Percentiles rank a stretch among this genome's conserved stretches.
Evolutionary conservation across 352 stramenopile species (phyloP).

Genomic region (Pythium pyrilobum): DNA sequence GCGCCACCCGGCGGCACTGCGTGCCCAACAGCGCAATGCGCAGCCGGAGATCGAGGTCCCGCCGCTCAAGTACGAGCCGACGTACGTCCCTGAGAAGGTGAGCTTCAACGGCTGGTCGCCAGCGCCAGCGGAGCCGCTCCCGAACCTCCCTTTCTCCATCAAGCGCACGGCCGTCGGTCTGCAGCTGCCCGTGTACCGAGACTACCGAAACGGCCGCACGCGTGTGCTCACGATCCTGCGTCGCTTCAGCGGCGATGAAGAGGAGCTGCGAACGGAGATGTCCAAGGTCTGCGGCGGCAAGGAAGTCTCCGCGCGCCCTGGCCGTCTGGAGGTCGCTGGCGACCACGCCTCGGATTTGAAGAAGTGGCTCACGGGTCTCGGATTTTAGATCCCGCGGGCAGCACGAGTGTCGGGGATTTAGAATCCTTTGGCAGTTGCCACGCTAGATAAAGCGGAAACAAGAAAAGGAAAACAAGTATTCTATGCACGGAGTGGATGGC

Average conservation of each 20-base stretch:
- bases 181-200: constrained; percentile 84
- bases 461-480: constrained; percentile 4
- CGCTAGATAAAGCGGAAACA: not conserved
- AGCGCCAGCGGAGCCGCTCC: constrained; percentile 55
- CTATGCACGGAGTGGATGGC: not conserved
- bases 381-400: constrained; percentile 72
- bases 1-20: constrained; percentile 65
- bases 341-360: constrained; percentile 66
- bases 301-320: constrained; percentile 57
- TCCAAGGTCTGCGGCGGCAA: constrained; percentile 83
- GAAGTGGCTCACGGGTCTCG: constrained; percentile 81
- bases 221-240: constrained; percentile 83
- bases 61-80: constrained; percentile 79
- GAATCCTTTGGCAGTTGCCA: too few relatives aligned
- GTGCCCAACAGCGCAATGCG: constrained; percentile 58
- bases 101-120: constrained; percentile 88
- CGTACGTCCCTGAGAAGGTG: constrained; percentile 74
- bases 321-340: constrained; percentile 72
- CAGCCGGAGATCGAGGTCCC: constrained; percentile 46
- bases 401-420: too few relatives aligned
- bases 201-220: constrained; percentile 82
- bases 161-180: constrained; percentile 76
- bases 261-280: constrained; percentile 73
- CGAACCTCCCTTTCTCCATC: constrained; percentile 63
- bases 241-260: constrained; percentile 73